phyloP scores from a whole-genome alignment of 352 stramenopile genomes.

The Albugo laibachii region DNA sequence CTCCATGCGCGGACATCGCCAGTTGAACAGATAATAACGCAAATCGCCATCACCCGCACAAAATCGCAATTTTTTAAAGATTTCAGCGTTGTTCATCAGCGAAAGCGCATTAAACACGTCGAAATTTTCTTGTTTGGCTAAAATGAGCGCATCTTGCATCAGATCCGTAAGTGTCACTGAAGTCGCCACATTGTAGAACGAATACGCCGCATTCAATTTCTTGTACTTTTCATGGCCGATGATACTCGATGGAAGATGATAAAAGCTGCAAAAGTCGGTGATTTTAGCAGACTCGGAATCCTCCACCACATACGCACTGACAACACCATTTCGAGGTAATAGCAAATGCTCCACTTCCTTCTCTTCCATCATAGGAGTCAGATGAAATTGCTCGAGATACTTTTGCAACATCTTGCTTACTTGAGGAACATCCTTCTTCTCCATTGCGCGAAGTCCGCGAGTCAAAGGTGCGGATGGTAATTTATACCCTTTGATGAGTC shows the following conservation, averaged over 20 bases:
- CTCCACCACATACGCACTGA: conserved; percentile 88
- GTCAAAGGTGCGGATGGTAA: conserved; percentile 27
- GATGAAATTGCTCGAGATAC: conserved; percentile 41
- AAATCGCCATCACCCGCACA: conserved; percentile 32
- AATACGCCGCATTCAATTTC: conserved; percentile 95
- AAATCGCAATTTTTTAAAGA: conserved; percentile 41
- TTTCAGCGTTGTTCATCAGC: conserved; percentile 48
- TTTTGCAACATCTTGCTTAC: conserved; percentile 24
- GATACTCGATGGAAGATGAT: conserved; percentile 94
- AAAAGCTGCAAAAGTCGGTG: conserved; percentile 93
- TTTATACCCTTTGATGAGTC: conserved; percentile 83
- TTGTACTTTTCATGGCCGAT: conserved; percentile 90
- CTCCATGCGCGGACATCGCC: conserved; percentile 39
- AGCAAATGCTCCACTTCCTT: conserved; percentile 96
- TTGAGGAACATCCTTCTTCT: conserved; percentile 23
- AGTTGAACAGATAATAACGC: conserved; percentile 69
- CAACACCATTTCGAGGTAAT: conserved; percentile 85
- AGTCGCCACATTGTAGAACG: conserved; percentile 93
- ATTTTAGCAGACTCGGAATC: conserved; percentile 50
- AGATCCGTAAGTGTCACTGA: conserved; percentile 27
- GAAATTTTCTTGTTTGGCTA: conserved; percentile 35
- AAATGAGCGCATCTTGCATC: conserved; percentile 48
- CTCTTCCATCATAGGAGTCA: conserved; percentile 78
- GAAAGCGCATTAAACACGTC: conserved; percentile 57
- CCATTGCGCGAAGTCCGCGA: conserved; percentile 29